Evolutionary conservation across 805 yeast species (phyloP), one percentile per base, ranked within the genome.

Genomic region (Yamadazyma laniorum): DNA sequence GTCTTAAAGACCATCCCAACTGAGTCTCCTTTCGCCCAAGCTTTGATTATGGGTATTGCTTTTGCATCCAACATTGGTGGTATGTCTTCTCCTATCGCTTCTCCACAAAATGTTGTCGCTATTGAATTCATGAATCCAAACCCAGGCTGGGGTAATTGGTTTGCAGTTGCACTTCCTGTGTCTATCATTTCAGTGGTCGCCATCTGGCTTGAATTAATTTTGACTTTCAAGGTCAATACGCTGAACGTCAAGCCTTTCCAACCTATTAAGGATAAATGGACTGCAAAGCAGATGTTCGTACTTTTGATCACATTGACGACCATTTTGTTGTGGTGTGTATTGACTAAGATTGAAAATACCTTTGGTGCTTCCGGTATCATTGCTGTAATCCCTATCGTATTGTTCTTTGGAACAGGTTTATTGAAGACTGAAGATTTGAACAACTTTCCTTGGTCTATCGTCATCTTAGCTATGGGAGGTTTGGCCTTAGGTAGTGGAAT

Each of bases 71-170:
- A 91, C 56, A 70, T 91, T 33, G 98, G 96, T 16, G 99, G 99
- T 48, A 91, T 90, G 95, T 84, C 96, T 0, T 87, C 96, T 3
- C 99, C 99, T 6, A 91, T 91, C 54, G 90, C 97, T 1, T 87
- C 96, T 3, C 99, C 99, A 1, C 99, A 91, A 57, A 91, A 91
- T 59, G 86, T 91, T 45, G 81, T 91, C 51, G 95, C 96, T 1
- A 72, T 91, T 35, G 90, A 87, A 40, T 69, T 82, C 49, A 91
- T 91, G 98, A 72, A 71, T 40, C 95, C 95, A 1, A 79, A 83
- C 33, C 83, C 83, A 12, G 75, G 78, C 6, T 91, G 99, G 99
- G 81, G 82, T 8, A 85, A 87, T 56, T 91, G 99, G 99, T 93
- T 91, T 59, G 79, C 82, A 6, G 77, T 91, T 32, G 78, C 96